phyloP scores from a whole-genome alignment of 1,284 basidiomycete species.

The Fistulinella cinereoalba region DNA sequence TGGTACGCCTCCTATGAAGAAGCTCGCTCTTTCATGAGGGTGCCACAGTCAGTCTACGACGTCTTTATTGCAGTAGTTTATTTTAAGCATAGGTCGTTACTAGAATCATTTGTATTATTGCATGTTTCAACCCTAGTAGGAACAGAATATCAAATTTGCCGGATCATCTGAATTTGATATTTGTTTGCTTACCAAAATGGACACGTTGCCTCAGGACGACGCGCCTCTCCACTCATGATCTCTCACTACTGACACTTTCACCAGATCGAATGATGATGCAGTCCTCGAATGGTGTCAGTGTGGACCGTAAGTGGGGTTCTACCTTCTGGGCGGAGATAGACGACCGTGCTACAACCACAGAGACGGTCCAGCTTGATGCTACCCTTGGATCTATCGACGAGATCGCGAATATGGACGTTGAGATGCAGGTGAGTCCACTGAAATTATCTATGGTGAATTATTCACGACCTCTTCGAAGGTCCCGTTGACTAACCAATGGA shows the following conservation, averaged over 20 bases:
- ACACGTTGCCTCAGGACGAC: too few relatives aligned
- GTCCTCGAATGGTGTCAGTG: too few relatives aligned
- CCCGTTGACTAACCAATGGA: slow-evolving; percentile 38
- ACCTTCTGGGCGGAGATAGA: too few relatives aligned
- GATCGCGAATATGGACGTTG: slow-evolving; percentile 61
- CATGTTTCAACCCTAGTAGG: slow-evolving; percentile 15
- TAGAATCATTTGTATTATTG: slow-evolving; percentile 28
- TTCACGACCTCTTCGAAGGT: too few relatives aligned
- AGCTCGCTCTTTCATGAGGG: slow-evolving; percentile 43
- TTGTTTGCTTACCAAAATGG: too few relatives aligned
- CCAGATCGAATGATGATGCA: too few relatives aligned
- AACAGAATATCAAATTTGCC: slow-evolving; percentile 22
- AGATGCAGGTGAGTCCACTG: slow-evolving; percentile 52
- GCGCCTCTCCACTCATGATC: too few relatives aligned
- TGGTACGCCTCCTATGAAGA: slow-evolving; percentile 58
- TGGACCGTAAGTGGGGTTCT: too few relatives aligned
- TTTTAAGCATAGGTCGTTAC: slow-evolving; percentile 24
- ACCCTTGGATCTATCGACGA: slow-evolving; percentile 51
- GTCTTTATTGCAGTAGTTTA: slow-evolving; percentile 39
- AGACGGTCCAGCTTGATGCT: slow-evolving; percentile 23
- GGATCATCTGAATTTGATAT: too few relatives aligned
- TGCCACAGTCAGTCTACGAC: slow-evolving; percentile 6
- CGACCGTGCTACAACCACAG: slow-evolving; percentile 9
- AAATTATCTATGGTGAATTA: too few relatives aligned
- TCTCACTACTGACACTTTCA: too few relatives aligned